Evolutionary conservation across 2,329 filamentous ascomycete species (phyloP), one percentile per base, ranked within the genome.

Genomic region (Neobulgaria alba): DNA sequence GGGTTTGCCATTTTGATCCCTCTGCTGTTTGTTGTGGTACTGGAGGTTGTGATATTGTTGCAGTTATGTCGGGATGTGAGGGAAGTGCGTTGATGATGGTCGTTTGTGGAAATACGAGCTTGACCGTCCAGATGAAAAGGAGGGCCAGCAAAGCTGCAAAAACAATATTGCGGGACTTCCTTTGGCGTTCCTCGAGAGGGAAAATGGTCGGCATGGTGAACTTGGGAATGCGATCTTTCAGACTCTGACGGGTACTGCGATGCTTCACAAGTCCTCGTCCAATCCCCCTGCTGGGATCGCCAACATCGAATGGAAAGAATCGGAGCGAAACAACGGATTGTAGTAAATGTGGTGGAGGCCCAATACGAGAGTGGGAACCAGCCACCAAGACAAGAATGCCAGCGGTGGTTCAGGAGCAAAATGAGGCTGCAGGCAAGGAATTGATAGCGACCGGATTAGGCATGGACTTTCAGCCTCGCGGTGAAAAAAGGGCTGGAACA

Each of bases 91-190:
- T 40, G 15, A 52, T 20, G 2, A 53, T 20, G 14, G 50, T 51
- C 12, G 44, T 37, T 39, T 51, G 47, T 2, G 55, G 54, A 29
- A 46, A 44, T 3, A 38, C 47, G 10, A 57, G 39, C 21, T 56
- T 55, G 17, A 54, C 19, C 2, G 42, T 50, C 52, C 53, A 57
- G 16, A 56, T 47, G 5, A 50, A 10, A 15, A 57, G 29, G 10
- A 57, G 49, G 9, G 52, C 20, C 10, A 50, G 5, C 33, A 56
- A 46, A 3, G 55, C 48, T 15, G 44, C 36, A 14, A 54, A 42
- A 10, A 56, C 23, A 20, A 55, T 46, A 17, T 53, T 54, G 16
- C 50, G 47, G 19, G 45, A 49, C 42, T 37, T 50, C 29, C 54
- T 51, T 26, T 42, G 44, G n/a, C 48, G 50, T 14, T 53, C 48